Evolutionary conservation across 495 filamentous ascomycete species (phyloP).

Genomic region (Penicillium samsonianum): DNA sequence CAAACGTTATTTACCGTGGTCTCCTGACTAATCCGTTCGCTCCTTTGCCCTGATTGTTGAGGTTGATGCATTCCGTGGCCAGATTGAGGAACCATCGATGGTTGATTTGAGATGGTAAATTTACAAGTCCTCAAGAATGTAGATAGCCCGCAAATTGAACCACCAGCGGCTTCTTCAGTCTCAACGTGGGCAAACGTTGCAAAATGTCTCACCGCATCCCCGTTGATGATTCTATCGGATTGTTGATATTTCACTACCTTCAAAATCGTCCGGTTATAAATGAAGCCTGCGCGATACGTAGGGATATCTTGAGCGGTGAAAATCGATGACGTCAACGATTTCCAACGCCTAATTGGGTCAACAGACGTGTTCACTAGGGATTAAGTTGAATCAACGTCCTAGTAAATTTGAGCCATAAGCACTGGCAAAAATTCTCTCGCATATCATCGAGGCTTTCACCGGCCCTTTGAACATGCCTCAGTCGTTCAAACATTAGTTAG

Average conservation of each 20-base stretch:
- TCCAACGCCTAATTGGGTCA: too few species aligned
- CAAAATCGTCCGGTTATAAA: neutral
- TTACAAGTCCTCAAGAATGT: neutral
- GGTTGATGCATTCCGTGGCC: neutral
- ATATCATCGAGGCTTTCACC: neutral
- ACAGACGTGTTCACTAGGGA: neutral
- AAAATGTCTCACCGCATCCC: neutral
- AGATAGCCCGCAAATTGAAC: slow-evolving; percentile 2
- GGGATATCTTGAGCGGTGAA: neutral
- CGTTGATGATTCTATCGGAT: neutral
- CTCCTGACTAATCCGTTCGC: slow-evolving; percentile 1
- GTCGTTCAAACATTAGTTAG: too few species aligned
- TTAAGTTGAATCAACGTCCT: neutral
- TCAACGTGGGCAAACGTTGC: neutral
- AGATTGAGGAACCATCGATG: neutral
- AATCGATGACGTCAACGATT: slow-evolving; percentile 3
- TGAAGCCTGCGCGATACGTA: neutral
- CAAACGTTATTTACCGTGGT: neutral
- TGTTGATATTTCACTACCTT: neutral
- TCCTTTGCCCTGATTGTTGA: slow-evolving; percentile 1
- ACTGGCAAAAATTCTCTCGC: neutral
- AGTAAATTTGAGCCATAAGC: slow-evolving; percentile 1
- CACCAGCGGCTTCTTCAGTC: too few species aligned
- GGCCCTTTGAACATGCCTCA: neutral
- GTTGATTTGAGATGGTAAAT: neutral